Evolutionary conservation across 2,329 filamentous ascomycete species (phyloP).

Genomic region (Aspergillus sojae): DNA sequence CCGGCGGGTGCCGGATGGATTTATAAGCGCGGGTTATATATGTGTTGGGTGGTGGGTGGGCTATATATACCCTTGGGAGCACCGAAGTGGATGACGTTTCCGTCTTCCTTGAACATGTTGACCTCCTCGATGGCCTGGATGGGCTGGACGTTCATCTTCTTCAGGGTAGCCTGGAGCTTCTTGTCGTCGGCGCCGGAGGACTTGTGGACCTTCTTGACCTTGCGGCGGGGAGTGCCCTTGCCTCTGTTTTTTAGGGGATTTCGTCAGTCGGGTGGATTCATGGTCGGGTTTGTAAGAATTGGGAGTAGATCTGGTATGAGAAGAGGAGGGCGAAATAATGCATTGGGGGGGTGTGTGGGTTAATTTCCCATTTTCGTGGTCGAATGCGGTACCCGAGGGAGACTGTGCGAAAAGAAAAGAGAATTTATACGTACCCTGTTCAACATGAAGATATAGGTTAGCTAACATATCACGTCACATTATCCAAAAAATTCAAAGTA

Average conservation of each 20-base stretch:
- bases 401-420: not conserved
- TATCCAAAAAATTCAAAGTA: not conserved
- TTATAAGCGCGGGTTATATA: not conserved
- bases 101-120: conserved; percentile 99
- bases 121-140: conserved; percentile 99
- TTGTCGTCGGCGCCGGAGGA: conserved; percentile 95
- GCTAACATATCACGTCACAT: conserved; percentile 3
- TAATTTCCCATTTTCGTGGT: not conserved
- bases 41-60: not conserved
- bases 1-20: not conserved
- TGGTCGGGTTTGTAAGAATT: not conserved
- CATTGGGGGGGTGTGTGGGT: not conserved
- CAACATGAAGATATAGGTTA: not conserved
- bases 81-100: conserved; percentile 99
- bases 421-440: conserved; percentile 4
- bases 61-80: conserved; percentile 83
- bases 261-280: conserved; percentile 22
- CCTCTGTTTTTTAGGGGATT: conserved; percentile 60
- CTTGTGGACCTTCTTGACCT: conserved; percentile 97
- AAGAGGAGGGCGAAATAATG: not conserved
- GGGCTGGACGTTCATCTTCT: conserved; percentile 99
- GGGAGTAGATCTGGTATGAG: not conserved
- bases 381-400: not conserved
- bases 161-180: conserved; percentile 95
- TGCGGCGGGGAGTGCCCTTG: conserved; percentile 96